These are phyloP conservation scores for Boletus insuetus DNA, from an alignment of 768 basidiomycete species.

Conservation along the genomic window DNA sequence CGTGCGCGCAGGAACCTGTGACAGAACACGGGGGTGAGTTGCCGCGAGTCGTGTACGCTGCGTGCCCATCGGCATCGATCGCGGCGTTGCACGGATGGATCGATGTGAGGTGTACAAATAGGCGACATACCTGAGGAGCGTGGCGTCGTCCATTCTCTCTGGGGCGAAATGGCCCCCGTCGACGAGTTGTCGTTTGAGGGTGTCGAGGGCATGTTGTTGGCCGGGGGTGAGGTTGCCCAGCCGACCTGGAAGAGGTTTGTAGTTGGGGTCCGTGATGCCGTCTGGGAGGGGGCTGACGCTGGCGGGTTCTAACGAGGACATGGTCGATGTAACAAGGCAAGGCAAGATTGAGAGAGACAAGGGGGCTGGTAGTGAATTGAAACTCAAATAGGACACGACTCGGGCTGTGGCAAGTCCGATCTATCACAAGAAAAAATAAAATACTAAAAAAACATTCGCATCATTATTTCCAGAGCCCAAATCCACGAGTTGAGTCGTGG, in stretches of 20 bases:
- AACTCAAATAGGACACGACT: slow-evolving; percentile 9
- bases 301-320: slow-evolving; percentile 36
- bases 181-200: slow-evolving; percentile 62
- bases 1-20: slow-evolving; percentile 86
- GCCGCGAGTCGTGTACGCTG: background rate
- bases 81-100: background rate
- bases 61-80: slow-evolving; percentile 15
- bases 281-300: slow-evolving; percentile 55
- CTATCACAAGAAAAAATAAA: background rate
- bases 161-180: slow-evolving; percentile 59
- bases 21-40: background rate
- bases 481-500: slow-evolving; percentile 34
- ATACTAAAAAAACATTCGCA: slow-evolving; percentile 26
- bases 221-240: slow-evolving; percentile 70
- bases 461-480: slow-evolving; percentile 35
- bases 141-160: slow-evolving; percentile 68
- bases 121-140: slow-evolving; percentile 55
- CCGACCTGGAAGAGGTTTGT: slow-evolving; percentile 66
- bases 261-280: slow-evolving; percentile 62
- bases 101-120: background rate
- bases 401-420: background rate
- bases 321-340: slow-evolving; percentile 15
- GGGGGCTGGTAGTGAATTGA: background rate
- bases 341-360: background rate
- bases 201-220: slow-evolving; percentile 65